Evolutionary conservation across 2,329 filamentous ascomycete genomes (phyloP).

Genomic region (Mariannaea sp.): DNA sequence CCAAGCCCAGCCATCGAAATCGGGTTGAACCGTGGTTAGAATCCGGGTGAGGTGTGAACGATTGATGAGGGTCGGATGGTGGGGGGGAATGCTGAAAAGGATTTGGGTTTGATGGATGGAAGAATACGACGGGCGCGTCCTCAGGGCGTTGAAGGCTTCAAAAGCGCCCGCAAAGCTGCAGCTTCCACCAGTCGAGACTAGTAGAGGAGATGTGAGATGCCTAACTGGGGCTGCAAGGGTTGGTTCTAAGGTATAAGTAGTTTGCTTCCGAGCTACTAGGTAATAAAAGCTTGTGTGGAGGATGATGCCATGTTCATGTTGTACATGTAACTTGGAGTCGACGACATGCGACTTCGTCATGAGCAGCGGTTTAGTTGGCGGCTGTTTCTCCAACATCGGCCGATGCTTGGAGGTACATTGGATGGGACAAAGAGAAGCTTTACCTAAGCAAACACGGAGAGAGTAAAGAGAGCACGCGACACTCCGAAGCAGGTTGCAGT

Average conservation of each 20-base stretch:
- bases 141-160: conserved; percentile 8
- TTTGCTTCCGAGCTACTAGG: too few relatives aligned
- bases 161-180: conserved; percentile 36
- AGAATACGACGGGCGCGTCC: neutral
- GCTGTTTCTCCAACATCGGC: too few relatives aligned
- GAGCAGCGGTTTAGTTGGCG: too few relatives aligned
- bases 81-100: neutral
- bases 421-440: too few relatives aligned
- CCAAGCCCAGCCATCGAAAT: neutral
- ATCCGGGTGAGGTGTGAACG: neutral
- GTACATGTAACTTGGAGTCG: too few relatives aligned
- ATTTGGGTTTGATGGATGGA: neutral
- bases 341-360: too few relatives aligned
- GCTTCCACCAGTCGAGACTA: conserved; percentile 28
- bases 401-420: too few relatives aligned
- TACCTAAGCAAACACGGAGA: neutral
- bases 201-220: conserved; percentile 22
- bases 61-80: conserved; percentile 3
- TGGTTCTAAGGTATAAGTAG: too few relatives aligned
- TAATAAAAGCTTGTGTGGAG: too few relatives aligned
- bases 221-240: conserved; percentile 13
- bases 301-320: neutral
- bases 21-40: conserved; percentile 3
- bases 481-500: neutral
- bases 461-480: conserved; percentile 16